phyloP scores from a whole-genome alignment of 257 asterid genomes.

The Pogostemon cablin region DNA sequence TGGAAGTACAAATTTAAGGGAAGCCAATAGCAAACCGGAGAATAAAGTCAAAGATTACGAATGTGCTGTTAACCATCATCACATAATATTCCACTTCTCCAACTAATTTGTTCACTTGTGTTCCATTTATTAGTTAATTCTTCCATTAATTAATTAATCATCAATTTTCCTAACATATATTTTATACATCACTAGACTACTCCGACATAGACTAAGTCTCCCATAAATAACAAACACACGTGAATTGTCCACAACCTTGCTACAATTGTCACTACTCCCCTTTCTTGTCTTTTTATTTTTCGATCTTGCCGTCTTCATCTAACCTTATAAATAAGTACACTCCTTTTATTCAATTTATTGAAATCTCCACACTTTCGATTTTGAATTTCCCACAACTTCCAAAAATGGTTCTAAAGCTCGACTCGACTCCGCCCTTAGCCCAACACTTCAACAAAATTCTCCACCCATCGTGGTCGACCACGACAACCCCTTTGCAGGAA shows the following conservation, averaged over 20 bases:
- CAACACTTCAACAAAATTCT: constrained; percentile 24
- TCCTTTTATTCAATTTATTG: constrained; percentile 8
- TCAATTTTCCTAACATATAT: neutral
- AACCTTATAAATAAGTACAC: constrained; percentile 38
- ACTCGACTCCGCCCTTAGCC: constrained; percentile 40
- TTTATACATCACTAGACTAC: neutral
- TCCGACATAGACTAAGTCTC: constrained; percentile 32
- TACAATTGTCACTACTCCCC: constrained; percentile 42
- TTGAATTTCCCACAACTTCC: neutral
- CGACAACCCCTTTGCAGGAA: neutral
- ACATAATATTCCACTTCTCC: constrained; percentile 29
- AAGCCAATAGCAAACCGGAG: neutral
- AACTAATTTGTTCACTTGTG: constrained; percentile 17
- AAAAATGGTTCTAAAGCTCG: constrained; percentile 30
- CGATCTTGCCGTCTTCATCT: constrained; percentile 37
- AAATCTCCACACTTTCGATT: neutral
- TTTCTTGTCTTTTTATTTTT: constrained; percentile 3
- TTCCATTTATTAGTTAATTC: neutral
- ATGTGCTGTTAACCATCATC: neutral
- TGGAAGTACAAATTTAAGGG: no score
- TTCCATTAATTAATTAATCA: constrained; percentile 5
- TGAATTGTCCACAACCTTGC: constrained; percentile 33
- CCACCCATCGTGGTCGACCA: neutral
- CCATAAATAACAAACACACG: constrained; percentile 29
- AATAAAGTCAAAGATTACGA: constrained; percentile 26